phyloP scores from a whole-genome alignment of 164 flowering plant genomes.

The Stephania japonica region DNA sequence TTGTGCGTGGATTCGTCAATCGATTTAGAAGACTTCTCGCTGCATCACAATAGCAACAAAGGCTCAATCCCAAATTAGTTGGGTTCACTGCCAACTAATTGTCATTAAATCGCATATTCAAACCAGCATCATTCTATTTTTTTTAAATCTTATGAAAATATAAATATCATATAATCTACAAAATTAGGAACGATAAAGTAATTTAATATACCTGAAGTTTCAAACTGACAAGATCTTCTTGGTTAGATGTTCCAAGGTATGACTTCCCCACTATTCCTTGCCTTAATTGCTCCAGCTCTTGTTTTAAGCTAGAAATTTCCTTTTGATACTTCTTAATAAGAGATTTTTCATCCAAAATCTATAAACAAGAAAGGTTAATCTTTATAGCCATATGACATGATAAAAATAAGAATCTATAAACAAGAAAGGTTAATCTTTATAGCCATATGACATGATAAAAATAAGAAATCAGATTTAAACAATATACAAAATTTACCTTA shows the following conservation, averaged over 20 bases:
- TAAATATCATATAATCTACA: neutral
- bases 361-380: conserved; percentile 1
- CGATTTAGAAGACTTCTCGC: too few species aligned
- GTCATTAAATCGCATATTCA: too few species aligned
- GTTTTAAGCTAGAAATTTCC: conserved; percentile 64
- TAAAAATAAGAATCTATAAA: conserved; percentile 31
- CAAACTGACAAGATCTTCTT: conserved; percentile 67
- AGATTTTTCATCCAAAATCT: conserved; percentile 89
- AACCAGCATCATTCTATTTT: neutral
- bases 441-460: conserved; percentile 5
- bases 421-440: neutral
- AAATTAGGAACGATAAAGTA: neutral
- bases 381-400: neutral
- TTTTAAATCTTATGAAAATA: neutral
- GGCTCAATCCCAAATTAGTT: too few species aligned
- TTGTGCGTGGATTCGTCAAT: too few species aligned
- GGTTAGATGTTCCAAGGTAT: conserved; percentile 32
- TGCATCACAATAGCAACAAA: too few species aligned
- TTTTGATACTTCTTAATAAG: conserved; percentile 80
- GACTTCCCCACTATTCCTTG: conserved; percentile 56
- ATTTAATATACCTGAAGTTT: conserved; percentile 70
- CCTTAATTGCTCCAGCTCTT: conserved; percentile 70
- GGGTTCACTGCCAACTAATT: too few species aligned
- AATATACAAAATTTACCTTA: conserved; percentile 38
- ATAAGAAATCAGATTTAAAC: neutral